Conservation (phyloP, 176 grass and related monocot species). For the Oropetium thomaeum region DNA sequence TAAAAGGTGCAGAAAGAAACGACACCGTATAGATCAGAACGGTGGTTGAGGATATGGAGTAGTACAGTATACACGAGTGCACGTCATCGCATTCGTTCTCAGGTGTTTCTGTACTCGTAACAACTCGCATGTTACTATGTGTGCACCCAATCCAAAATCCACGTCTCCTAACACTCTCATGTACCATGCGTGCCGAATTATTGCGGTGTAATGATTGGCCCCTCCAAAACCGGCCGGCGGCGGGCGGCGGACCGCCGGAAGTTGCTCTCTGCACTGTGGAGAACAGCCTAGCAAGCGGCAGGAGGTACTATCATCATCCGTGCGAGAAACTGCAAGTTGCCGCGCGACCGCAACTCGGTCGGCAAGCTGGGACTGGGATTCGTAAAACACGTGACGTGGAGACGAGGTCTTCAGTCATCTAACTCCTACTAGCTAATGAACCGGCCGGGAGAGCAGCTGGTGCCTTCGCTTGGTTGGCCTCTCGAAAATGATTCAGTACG, state of each 20-base stretch:
- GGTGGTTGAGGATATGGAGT: background rate
- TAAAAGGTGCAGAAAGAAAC: too few species aligned
- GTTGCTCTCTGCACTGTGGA: background rate
- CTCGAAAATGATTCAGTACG: conserved; percentile 26
- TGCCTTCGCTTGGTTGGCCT: conserved; percentile 1
- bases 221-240: background rate
- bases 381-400: conserved; percentile 22
- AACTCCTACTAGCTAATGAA: too few species aligned
- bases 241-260: background rate
- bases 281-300: conserved; percentile 11
- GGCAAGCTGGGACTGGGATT: background rate
- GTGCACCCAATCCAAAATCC: too few species aligned
- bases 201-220: background rate
- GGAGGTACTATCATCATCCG: too few species aligned
- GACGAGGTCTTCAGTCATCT: conserved; percentile 46
- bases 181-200: too few species aligned
- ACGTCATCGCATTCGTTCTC: background rate
- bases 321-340: conserved; percentile 28
- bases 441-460: background rate
- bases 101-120: background rate
- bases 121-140: too few species aligned
- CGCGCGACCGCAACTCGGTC: background rate
- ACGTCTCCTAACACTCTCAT: too few species aligned
- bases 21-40: too few species aligned
- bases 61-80: too few species aligned